phyloP scores from a whole-genome alignment of 2,329 filamentous ascomycete genomes.

The Fusarium azukiicola region DNA sequence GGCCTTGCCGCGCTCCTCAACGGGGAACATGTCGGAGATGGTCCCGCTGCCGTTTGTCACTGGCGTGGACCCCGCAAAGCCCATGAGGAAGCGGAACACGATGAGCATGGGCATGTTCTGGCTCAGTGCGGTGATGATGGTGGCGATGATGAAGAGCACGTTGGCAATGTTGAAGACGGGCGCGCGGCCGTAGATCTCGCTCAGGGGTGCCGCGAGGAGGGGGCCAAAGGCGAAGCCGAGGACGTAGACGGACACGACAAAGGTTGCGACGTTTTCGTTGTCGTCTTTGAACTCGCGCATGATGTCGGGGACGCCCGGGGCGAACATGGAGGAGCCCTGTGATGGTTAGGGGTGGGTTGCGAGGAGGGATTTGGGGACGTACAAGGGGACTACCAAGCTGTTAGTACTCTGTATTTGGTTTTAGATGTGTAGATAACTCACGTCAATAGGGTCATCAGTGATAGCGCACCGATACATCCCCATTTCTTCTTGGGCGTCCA shows the following conservation, averaged over 20 bases:
- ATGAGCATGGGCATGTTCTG: constrained; percentile 83
- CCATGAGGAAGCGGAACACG: constrained; percentile 80
- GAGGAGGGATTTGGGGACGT: neutral
- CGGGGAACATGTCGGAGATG: constrained; percentile 81
- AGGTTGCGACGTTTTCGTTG: constrained; percentile 62
- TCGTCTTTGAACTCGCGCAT: constrained; percentile 67
- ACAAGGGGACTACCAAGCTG: constrained; percentile 49
- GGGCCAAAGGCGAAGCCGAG: constrained; percentile 78
- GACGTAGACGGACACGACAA: constrained; percentile 71
- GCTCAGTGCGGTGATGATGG: constrained; percentile 65
- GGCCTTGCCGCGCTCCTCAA: constrained; percentile 80
- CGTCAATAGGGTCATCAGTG: constrained; percentile 54
- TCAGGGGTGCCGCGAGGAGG: constrained; percentile 81
- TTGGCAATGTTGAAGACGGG: constrained; percentile 61
- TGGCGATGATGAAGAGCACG: constrained; percentile 79
- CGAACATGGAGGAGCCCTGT: constrained; percentile 57
- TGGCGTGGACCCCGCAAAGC: constrained; percentile 80
- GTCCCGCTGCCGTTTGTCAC: constrained; percentile 85
- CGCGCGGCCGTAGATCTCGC: constrained; percentile 80
- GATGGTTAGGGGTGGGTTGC: constrained; percentile 14
- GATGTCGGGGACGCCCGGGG: constrained; percentile 67
- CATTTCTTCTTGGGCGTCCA: constrained; percentile 76
- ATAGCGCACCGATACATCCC: constrained; percentile 60
- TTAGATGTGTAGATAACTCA: constrained; percentile 30
- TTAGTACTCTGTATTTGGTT: constrained; percentile 9